Percentiles rank a stretch among this genome's conserved stretches.
Evolutionary conservation across 768 basidiomycete genomes (phyloP).

Genomic region (Psilocybe tampanensis): DNA sequence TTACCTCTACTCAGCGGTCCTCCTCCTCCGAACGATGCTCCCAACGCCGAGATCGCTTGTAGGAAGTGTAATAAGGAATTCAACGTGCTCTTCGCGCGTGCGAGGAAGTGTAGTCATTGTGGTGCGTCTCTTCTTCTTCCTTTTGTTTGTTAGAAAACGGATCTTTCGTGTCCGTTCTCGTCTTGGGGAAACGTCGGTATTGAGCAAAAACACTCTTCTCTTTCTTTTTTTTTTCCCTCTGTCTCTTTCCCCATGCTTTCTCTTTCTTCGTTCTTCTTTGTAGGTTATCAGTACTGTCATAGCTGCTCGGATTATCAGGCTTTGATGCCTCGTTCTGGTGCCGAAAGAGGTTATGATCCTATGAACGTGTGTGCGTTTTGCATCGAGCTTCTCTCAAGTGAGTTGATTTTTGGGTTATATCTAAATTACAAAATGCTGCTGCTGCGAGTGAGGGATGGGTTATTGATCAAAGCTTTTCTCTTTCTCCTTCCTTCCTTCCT

Average conservation of each 20-base stretch:
- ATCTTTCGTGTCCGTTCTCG: neutral
- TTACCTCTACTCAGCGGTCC: conserved; percentile 75
- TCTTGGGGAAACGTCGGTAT: no score
- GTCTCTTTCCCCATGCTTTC: no score
- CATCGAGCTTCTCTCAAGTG: conserved; percentile 69
- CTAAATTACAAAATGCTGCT: no score
- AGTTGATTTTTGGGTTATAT: no score
- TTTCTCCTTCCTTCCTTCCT: no score
- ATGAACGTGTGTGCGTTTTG: conserved; percentile 74
- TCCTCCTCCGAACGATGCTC: conserved; percentile 39
- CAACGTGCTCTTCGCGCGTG: conserved; percentile 62
- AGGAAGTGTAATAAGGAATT: conserved; percentile 79
- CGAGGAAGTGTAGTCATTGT: conserved; percentile 74
- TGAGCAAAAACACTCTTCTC: no score
- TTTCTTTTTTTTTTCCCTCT: no score
- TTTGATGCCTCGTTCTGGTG: conserved; percentile 65
- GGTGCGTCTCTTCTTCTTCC: conserved; percentile 42
- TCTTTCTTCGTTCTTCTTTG: neutral
- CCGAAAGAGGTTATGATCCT: conserved; percentile 61
- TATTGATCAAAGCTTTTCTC: no score
- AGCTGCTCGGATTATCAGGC: conserved; percentile 78
- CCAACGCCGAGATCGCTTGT: conserved; percentile 42
- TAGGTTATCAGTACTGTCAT: conserved; percentile 75
- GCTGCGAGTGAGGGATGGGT: no score
- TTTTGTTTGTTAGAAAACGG: neutral